Percentiles rank a stretch among this genome's conserved stretches.
Evolutionary conservation across 192 early-diverging fungal species (phyloP).

Genomic region (Podila minutissima): DNA sequence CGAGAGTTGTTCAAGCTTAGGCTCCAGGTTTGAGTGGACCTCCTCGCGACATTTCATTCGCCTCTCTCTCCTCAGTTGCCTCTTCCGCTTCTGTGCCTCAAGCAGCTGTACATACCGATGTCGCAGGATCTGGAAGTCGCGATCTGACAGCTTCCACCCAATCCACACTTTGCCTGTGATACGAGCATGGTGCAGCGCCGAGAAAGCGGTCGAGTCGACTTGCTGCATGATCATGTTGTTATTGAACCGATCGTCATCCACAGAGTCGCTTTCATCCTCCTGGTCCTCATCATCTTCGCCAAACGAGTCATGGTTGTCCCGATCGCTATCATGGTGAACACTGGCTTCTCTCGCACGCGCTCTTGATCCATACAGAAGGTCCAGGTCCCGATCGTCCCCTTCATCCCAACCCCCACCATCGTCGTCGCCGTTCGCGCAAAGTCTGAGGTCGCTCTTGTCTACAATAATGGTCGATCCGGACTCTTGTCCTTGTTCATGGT

Average conservation of each 20-base stretch:
- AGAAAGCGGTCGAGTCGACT: slow-evolving; percentile 21
- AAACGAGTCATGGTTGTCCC: not conserved
- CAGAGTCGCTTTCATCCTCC: not conserved
- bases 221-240: slow-evolving; percentile 48
- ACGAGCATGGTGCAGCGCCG: slow-evolving; percentile 24
- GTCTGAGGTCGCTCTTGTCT: slow-evolving; percentile 14
- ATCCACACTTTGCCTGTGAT: slow-evolving; percentile 48
- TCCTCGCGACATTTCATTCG: not conserved
- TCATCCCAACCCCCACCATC: not conserved
- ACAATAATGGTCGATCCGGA: slow-evolving; percentile 17
- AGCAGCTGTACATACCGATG: not conserved
- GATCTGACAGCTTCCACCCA: slow-evolving; percentile 24
- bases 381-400: not conserved
- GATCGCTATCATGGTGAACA: not conserved
- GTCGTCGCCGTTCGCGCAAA: not conserved
- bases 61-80: not conserved
- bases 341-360: not conserved
- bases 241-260: slow-evolving; percentile 9
- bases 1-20: too few species aligned
- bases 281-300: not conserved
- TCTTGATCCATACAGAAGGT: not conserved
- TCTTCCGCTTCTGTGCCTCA: not conserved
- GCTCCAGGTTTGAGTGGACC: not conserved
- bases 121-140: slow-evolving; percentile 10
- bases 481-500: slow-evolving; percentile 22